phyloP scores from a whole-genome alignment of 495 filamentous ascomycete genomes.

The Clohesyomyces aquaticus region DNA sequence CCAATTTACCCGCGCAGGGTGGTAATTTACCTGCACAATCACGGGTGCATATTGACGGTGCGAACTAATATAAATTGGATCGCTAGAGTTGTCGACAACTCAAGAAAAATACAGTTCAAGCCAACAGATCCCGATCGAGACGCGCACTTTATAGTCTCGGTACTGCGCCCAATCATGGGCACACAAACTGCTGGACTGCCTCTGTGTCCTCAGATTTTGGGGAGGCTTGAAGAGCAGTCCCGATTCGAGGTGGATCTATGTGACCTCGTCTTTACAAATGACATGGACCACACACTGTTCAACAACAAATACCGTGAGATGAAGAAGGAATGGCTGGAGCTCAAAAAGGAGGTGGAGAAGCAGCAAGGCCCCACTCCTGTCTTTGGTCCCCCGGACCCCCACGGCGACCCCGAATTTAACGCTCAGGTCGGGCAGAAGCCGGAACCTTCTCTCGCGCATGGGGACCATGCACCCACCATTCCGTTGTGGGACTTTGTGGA shows the following conservation, averaged over 20 bases:
- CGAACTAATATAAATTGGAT: slow-evolving; percentile 7
- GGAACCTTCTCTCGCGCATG: too few species aligned
- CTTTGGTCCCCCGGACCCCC: background rate
- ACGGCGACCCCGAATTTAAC: too few species aligned
- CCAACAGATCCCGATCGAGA: background rate
- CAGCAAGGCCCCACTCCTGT: background rate
- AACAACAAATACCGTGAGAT: background rate
- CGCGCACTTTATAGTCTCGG: background rate
- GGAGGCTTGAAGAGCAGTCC: background rate
- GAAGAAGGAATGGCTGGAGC: background rate
- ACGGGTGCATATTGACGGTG: background rate
- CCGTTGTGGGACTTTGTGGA: too few species aligned
- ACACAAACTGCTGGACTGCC: background rate
- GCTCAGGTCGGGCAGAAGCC: too few species aligned
- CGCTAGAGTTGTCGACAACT: background rate
- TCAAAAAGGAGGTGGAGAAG: slow-evolving; percentile 1
- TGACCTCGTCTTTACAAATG: background rate
- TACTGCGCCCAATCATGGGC: background rate
- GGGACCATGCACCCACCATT: too few species aligned
- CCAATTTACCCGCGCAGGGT: background rate
- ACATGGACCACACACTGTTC: background rate
- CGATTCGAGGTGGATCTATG: slow-evolving; percentile 4
- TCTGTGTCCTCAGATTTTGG: background rate
- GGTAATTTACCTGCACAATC: slow-evolving; percentile 4
- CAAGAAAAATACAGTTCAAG: background rate